A percentile compares a stretch with the other conserved stretches of the same genome.
Conservation (phyloP, 2,329 filamentous ascomycete genomes). For the Trichoderma atrobrunneum region DNA sequence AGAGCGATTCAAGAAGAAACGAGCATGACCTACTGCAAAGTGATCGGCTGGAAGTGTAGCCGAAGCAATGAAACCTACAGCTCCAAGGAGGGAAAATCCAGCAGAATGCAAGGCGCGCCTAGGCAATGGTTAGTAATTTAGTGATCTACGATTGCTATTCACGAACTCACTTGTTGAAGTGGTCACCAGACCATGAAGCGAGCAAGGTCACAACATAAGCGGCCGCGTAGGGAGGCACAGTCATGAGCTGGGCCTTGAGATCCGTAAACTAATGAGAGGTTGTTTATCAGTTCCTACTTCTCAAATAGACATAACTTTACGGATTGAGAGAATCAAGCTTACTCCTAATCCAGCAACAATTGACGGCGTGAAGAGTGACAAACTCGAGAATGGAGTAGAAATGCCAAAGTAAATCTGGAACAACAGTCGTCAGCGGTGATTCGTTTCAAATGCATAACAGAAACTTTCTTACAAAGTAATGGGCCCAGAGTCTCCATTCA, state of each 20-base stretch:
- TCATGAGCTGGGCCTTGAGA: constrained; percentile 3
- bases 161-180: not conserved
- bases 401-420: not conserved
- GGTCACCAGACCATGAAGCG: not conserved
- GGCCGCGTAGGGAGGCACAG: not conserved
- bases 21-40: not conserved
- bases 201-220: not conserved
- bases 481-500: not conserved
- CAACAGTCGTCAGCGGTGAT: not conserved
- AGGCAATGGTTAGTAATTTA: not conserved
- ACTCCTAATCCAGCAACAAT: not conserved
- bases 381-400: not conserved
- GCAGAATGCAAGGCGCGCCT: not conserved
- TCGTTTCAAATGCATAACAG: not conserved
- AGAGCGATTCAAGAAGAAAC: not conserved
- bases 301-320: not conserved
- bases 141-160: not conserved
- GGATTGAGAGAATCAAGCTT: not conserved
- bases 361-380: not conserved
- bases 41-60: not conserved
- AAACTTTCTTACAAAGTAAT: not conserved
- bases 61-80: not conserved
- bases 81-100: not conserved
- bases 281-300: not conserved
- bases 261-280: not conserved